Percentiles rank a stretch among this genome's conserved stretches.
These are phyloP conservation scores for Taphrina confusa DNA, from an alignment of 1,139 yeast genomes.

Conservation along the genomic window DNA sequence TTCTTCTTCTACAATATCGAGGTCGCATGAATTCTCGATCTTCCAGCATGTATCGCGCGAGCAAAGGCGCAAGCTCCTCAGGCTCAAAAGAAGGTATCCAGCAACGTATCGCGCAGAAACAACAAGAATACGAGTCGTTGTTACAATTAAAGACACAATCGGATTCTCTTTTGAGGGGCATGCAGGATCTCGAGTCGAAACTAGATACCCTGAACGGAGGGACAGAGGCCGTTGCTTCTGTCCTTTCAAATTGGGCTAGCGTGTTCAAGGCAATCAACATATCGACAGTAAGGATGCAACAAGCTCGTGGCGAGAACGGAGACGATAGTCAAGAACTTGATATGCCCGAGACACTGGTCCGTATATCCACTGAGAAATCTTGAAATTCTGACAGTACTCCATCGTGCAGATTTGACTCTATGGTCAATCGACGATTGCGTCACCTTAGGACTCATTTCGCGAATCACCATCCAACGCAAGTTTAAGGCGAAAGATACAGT, in stretches of 20 bases:
- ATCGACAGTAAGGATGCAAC: slow-evolving; percentile 53
- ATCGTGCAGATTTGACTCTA: too few species aligned
- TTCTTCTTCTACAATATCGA: neutral
- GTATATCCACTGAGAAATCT: slow-evolving; percentile 51
- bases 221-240: slow-evolving; percentile 52
- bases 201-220: slow-evolving; percentile 59
- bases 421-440: too few species aligned
- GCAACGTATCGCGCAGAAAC: slow-evolving; percentile 47
- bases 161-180: slow-evolving; percentile 52
- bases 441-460: too few species aligned
- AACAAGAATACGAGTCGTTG: slow-evolving; percentile 57
- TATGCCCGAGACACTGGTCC: slow-evolving; percentile 66
- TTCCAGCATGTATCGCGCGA: slow-evolving; percentile 11
- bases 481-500: too few species aligned
- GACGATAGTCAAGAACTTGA: slow-evolving; percentile 55
- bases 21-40: slow-evolving; percentile 10
- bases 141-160: slow-evolving; percentile 57
- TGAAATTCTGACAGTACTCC: neutral
- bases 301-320: slow-evolving; percentile 42
- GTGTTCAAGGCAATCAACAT: slow-evolving; percentile 65
- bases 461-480: too few species aligned
- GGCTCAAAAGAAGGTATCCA: slow-evolving; percentile 24
- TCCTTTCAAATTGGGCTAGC: slow-evolving; percentile 65
- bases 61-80: slow-evolving; percentile 5
- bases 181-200: slow-evolving; percentile 55